phyloP scores from a whole-genome alignment of 1,139 yeast species.

The Candida neerlandica region DNA sequence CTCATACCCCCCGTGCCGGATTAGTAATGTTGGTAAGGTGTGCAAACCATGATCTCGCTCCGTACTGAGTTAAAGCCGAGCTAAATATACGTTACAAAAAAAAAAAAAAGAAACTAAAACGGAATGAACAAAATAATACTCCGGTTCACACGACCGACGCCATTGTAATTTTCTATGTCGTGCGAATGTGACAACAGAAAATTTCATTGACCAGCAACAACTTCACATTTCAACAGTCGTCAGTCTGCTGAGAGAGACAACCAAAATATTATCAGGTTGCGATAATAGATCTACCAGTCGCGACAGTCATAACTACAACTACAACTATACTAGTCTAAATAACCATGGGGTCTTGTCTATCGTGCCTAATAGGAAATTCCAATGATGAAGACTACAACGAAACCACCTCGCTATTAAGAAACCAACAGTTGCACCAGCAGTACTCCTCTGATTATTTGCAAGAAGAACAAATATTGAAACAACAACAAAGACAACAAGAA shows the following conservation, averaged over 20 bases:
- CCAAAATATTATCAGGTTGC: neutral
- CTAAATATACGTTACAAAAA: too few relatives aligned
- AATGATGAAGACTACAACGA: slow-evolving; percentile 46
- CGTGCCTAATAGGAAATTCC: slow-evolving; percentile 43
- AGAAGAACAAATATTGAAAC: slow-evolving; percentile 42
- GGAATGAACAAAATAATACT: too few relatives aligned
- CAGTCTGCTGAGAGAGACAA: neutral
- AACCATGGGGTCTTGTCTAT: slow-evolving; percentile 50
- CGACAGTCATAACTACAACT: neutral
- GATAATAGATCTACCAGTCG: neutral
- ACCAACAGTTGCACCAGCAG: slow-evolving; percentile 24
- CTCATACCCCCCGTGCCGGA: neutral
- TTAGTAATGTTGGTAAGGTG: too few relatives aligned
- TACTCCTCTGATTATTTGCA: slow-evolving; percentile 41
- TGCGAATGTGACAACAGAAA: too few relatives aligned
- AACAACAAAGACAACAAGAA: slow-evolving; percentile 48
- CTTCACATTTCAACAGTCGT: neutral
- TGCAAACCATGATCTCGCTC: too few relatives aligned
- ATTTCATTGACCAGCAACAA: neutral
- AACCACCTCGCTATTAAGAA: slow-evolving; percentile 34
- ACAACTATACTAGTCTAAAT: neutral
- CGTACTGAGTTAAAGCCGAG: too few relatives aligned
- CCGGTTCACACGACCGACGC: too few relatives aligned
- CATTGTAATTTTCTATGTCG: neutral
- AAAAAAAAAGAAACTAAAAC: too few relatives aligned